Evolutionary conservation across 2,329 filamentous ascomycete species (phyloP).

Genomic region (Paracorniculantispora psalliotae): DNA sequence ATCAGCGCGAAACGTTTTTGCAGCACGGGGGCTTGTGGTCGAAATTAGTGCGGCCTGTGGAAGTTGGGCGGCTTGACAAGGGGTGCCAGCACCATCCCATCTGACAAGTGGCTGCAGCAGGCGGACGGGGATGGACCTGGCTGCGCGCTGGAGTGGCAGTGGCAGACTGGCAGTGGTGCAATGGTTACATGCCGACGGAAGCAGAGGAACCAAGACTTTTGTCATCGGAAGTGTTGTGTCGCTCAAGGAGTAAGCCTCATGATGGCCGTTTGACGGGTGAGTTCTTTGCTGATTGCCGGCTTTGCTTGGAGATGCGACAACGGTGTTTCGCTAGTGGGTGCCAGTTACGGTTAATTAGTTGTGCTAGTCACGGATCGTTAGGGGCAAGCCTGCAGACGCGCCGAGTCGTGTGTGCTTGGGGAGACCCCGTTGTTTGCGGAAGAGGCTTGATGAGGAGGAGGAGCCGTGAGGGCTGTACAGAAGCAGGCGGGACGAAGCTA

Average conservation of each 20-base stretch:
- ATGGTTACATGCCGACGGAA: neutral
- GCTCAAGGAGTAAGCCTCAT: neutral
- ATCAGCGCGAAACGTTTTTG: neutral
- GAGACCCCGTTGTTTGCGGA: conserved; percentile 8
- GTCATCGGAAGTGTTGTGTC: neutral
- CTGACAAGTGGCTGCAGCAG: conserved; percentile 6
- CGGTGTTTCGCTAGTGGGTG: too few species aligned
- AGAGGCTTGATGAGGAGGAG: conserved; percentile 2
- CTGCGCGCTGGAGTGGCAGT: neutral
- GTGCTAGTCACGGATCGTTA: neutral
- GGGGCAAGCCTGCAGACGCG: too few species aligned
- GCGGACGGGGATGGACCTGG: neutral
- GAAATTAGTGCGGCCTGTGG: neutral
- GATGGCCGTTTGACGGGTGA: neutral
- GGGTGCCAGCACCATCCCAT: neutral
- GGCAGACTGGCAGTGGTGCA: too few species aligned
- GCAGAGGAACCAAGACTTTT: neutral
- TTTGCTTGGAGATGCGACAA: too few species aligned
- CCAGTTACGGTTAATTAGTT: neutral
- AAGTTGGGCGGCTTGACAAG: neutral
- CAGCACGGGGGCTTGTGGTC: neutral
- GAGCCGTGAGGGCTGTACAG: neutral
- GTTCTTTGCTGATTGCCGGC: too few species aligned
- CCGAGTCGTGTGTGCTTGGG: neutral
- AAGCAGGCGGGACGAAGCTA: too few species aligned